Evolutionary conservation across 805 yeast species (phyloP).

Genomic region (Kodamaea restingae): DNA sequence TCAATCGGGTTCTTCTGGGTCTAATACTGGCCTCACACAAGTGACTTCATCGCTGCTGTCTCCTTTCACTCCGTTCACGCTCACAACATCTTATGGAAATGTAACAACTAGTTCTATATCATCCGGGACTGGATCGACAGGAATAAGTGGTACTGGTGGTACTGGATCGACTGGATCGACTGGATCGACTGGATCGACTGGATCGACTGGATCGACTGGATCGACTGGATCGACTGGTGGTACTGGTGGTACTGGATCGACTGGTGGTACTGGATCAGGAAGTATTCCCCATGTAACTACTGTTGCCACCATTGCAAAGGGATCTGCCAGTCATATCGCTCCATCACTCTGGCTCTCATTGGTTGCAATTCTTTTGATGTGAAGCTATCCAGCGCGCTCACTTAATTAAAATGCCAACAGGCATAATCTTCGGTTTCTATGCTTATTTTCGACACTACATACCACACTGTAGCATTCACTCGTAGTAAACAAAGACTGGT

Average conservation of each 20-base stretch:
- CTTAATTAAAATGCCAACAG: no score
- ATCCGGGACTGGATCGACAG: no score
- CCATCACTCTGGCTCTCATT: not conserved
- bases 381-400: not conserved
- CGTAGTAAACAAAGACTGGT: no score
- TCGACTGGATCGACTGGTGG: not conserved
- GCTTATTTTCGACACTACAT: no score
- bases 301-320: not conserved
- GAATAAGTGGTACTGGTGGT: not conserved
- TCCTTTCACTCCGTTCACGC: no score
- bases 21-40: no score
- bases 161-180: not conserved
- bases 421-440: no score
- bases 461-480: no score
- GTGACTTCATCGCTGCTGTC: no score
- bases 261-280: not conserved
- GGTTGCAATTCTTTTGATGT: not conserved
- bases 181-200: not conserved
- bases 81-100: no score
- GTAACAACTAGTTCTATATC: no score
- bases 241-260: not conserved
- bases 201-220: not conserved
- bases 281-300: not conserved
- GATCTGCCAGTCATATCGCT: not conserved
- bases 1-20: not conserved